Percentiles rank a stretch among this genome's conserved stretches.
Conservation (phyloP, 2,329 filamentous ascomycete species). For the Diaporthe sp. region DNA sequence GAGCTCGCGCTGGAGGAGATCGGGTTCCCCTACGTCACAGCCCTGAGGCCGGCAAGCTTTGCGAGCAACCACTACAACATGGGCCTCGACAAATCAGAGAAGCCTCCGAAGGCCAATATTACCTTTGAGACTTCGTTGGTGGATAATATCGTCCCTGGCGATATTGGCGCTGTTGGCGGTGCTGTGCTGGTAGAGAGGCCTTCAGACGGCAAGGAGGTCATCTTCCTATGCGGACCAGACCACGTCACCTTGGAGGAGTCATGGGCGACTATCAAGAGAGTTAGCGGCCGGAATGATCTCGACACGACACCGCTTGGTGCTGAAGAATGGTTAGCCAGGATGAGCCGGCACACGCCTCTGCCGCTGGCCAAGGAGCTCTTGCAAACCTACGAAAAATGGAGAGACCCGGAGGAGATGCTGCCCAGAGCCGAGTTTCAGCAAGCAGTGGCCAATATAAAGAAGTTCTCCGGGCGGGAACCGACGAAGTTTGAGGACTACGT, state of each 20-base stretch:
- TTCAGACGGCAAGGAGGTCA: slow-evolving; percentile 47
- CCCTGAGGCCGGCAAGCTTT: slow-evolving; percentile 59
- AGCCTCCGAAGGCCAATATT: slow-evolving; percentile 48
- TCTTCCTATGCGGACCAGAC: slow-evolving; percentile 56
- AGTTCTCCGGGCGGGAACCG: slow-evolving; percentile 34
- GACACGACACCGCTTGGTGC: slow-evolving; percentile 35
- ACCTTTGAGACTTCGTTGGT: slow-evolving; percentile 51
- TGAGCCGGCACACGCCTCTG: background rate
- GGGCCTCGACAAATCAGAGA: slow-evolving; percentile 6
- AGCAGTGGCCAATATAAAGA: slow-evolving; percentile 34
- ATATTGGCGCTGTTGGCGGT: slow-evolving; percentile 61
- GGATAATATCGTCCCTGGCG: slow-evolving; percentile 58
- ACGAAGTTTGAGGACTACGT: slow-evolving; percentile 38
- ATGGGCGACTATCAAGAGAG: slow-evolving; percentile 48
- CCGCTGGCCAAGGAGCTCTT: slow-evolving; percentile 3
- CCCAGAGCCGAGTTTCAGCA: background rate
- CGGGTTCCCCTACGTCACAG: slow-evolving; percentile 53
- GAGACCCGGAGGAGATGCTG: background rate
- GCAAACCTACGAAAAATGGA: background rate
- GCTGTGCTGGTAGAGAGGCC: slow-evolving; percentile 54
- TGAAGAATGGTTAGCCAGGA: background rate
- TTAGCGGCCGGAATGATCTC: slow-evolving; percentile 49
- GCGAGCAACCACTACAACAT: slow-evolving; percentile 55
- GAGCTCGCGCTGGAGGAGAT: slow-evolving; percentile 59
- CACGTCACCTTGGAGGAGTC: slow-evolving; percentile 50